These are phyloP conservation scores for Obelidium mucronatum DNA, from an alignment of 192 early-diverging fungal species.

Conservation along the genomic window DNA sequence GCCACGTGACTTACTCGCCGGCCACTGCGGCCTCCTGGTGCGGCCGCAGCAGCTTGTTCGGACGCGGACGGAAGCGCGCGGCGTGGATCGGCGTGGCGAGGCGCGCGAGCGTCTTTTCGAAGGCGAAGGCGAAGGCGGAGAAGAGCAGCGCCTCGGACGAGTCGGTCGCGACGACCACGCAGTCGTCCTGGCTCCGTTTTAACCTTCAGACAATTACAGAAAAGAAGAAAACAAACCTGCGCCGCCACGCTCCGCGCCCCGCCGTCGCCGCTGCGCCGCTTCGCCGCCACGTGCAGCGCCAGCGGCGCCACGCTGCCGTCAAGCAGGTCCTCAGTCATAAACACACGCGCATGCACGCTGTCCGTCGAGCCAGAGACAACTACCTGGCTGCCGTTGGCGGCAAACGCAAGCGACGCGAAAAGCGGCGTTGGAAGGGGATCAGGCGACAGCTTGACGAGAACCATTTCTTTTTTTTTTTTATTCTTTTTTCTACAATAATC, in stretches of 20 bases:
- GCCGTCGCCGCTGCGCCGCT: neutral
- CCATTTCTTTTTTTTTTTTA: too few species aligned
- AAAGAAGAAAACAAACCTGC: neutral
- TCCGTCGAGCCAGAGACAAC: neutral
- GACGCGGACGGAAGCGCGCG: constrained; percentile 14
- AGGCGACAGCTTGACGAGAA: too few species aligned
- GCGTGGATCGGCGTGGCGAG: constrained; percentile 19
- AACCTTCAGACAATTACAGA: neutral
- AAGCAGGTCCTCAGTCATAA: neutral
- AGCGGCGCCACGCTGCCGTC: neutral
- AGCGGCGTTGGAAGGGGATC: neutral
- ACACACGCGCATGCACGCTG: neutral
- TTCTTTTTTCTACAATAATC: too few species aligned
- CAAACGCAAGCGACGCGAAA: neutral
- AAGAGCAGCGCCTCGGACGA: constrained; percentile 6
- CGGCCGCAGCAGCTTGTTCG: neutral
- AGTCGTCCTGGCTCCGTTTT: neutral
- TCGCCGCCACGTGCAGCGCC: neutral
- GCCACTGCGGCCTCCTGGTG: constrained; percentile 21
- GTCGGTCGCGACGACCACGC: constrained; percentile 1
- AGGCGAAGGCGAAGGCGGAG: constrained; percentile 1
- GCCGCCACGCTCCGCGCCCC: neutral
- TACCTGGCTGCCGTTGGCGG: neutral
- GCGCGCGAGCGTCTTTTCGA: constrained; percentile 34
- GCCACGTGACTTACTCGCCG: constrained; percentile 31